phyloP scores from a whole-genome alignment of 192 early-diverging fungal genomes.

The Rhizophagus prolifer region DNA sequence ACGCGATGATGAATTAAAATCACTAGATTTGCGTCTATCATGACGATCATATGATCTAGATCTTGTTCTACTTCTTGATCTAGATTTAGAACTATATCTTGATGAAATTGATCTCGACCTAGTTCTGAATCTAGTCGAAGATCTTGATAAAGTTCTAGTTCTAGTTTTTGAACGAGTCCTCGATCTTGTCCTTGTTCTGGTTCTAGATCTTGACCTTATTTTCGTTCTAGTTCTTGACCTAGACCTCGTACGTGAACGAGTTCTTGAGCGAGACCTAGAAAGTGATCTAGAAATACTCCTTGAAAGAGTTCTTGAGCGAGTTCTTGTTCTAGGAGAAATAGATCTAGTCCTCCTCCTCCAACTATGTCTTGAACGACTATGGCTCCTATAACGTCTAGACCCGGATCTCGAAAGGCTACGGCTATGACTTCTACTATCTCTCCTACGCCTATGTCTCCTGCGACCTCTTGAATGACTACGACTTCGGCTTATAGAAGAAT shows the following conservation, averaged over 20 bases:
- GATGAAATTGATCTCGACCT: constrained; percentile 18
- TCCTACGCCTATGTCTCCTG: constrained; percentile 8
- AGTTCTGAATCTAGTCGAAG: constrained; percentile 4
- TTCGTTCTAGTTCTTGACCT: neutral
- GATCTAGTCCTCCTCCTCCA: constrained; percentile 7
- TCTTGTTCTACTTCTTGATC: constrained; percentile 22
- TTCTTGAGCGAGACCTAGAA: constrained; percentile 6
- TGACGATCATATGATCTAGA: constrained; percentile 19
- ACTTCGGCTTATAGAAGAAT: constrained; percentile 23
- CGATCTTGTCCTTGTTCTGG: constrained; percentile 14
- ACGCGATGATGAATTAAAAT: constrained; percentile 16
- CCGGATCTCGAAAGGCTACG: constrained; percentile 11
- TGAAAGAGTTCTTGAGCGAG: constrained; percentile 15
- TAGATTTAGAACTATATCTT: constrained; percentile 4
- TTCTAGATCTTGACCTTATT: constrained; percentile 5
- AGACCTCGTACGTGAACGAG: constrained; percentile 3
- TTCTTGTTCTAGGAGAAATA: neutral
- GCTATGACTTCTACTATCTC: constrained; percentile 14
- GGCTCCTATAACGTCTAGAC: constrained; percentile 24
- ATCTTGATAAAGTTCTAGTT: constrained; percentile 5
- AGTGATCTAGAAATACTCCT: neutral
- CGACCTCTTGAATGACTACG: constrained; percentile 13
- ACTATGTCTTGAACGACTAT: constrained; percentile 11
- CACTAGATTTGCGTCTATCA: constrained; percentile 1
- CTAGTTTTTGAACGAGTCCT: constrained; percentile 9